phyloP scores from a whole-genome alignment of 345 rosid species.

The Camelina neglecta region DNA sequence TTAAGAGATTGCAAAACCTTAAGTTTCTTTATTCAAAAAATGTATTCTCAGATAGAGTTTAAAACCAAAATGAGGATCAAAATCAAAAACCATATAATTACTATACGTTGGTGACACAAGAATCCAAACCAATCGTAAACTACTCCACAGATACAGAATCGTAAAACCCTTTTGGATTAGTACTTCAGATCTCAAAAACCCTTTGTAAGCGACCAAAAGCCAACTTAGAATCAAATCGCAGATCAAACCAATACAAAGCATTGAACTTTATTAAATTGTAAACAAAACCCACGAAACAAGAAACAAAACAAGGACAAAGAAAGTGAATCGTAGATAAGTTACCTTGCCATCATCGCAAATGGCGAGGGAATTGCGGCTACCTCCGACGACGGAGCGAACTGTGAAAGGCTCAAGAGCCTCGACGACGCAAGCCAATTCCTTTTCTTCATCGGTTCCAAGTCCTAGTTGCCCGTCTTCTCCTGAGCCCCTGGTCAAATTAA shows the following conservation, averaged over 20 bases:
- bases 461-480: constrained; percentile 99
- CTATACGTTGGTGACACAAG: not conserved
- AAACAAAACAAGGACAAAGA: not conserved
- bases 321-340: not conserved
- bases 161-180: constrained; percentile 27
- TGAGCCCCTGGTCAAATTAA: constrained; percentile 66
- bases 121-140: constrained; percentile 20
- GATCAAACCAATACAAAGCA: not conserved
- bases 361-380: constrained; percentile 98
- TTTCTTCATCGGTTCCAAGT: constrained; percentile 79
- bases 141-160: constrained; percentile 8
- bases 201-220: not conserved
- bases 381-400: constrained; percentile 90
- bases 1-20: constrained; percentile 13
- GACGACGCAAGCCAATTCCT: constrained; percentile 75
- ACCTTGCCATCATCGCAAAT: constrained; percentile 98
- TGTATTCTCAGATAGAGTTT: not conserved
- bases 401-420: constrained; percentile 66
- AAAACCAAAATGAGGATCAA: not conserved
- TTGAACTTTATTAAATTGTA: not conserved
- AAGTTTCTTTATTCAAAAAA: not conserved
- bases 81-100: not conserved
- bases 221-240: constrained; percentile 3
- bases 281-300: constrained; percentile 2
- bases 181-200: constrained; percentile 29